A percentile compares a stretch with the other conserved stretches of the same genome.
Conservation (phyloP, 768 basidiomycete genomes). For the Pisolithus tinctorius region DNA sequence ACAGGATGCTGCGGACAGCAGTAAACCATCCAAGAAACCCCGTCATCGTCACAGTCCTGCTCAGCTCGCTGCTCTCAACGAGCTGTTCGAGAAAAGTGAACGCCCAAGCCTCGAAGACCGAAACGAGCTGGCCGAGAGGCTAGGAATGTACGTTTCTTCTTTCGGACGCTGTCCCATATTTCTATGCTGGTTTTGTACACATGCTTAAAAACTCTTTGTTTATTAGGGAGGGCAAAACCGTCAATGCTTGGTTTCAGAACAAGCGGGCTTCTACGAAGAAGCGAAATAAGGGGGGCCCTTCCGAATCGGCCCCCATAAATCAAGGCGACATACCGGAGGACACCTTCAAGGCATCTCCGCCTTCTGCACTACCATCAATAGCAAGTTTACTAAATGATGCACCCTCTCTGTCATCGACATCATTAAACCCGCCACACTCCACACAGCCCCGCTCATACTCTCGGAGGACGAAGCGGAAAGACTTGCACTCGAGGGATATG, state of each 20-base stretch:
- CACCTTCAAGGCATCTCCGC: constrained; percentile 18
- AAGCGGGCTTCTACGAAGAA: constrained; percentile 82
- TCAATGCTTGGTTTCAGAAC: constrained; percentile 85
- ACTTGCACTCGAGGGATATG: constrained; percentile 24
- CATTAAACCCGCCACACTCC: constrained; percentile 10
- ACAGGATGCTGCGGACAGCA: constrained; percentile 16
- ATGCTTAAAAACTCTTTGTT: constrained; percentile 7
- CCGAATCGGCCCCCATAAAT: constrained; percentile 26
- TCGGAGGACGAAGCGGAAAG: constrained; percentile 28
- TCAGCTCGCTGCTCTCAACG: constrained; percentile 72
- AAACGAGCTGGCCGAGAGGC: constrained; percentile 57
- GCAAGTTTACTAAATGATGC: constrained; percentile 36
- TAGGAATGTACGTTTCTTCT: constrained; percentile 61
- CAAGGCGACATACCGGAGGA: constrained; percentile 14
- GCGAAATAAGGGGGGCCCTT: constrained; percentile 38
- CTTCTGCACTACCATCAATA: constrained; percentile 30
- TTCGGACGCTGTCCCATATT: constrained; percentile 21
- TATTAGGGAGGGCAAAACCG: constrained; percentile 74
- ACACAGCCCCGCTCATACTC: constrained; percentile 21
- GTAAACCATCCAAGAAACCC: constrained; percentile 53
- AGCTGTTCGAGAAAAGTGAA: constrained; percentile 69
- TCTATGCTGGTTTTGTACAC: constrained; percentile 8
- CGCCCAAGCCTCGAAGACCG: constrained; percentile 69
- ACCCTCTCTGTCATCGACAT: constrained; percentile 17
- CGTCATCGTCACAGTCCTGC: constrained; percentile 68